phyloP scores from a whole-genome alignment of 2,329 filamentous ascomycete species.

The Rosellinia necatrix region DNA sequence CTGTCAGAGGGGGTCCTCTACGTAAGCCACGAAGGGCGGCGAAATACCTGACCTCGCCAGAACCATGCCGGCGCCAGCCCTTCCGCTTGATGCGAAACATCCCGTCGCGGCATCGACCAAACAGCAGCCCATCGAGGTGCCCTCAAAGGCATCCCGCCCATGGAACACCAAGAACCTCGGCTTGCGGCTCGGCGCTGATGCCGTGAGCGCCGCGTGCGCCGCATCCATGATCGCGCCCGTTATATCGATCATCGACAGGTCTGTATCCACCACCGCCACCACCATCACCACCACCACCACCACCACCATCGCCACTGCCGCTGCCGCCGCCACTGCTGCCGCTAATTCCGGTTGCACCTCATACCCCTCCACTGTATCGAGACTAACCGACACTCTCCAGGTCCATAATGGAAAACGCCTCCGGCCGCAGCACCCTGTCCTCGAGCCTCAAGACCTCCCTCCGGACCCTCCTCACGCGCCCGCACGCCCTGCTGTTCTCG shows the following conservation, averaged over 20 bases:
- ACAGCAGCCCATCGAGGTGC: conserved; percentile 27
- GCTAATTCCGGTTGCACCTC: too few relatives aligned
- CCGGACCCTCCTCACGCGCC: conserved; percentile 59
- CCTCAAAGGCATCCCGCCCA: conserved; percentile 33
- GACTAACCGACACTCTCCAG: conserved; percentile 44
- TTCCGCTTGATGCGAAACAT: conserved; percentile 9
- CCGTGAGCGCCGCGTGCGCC: conserved; percentile 70
- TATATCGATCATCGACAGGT: conserved; percentile 89
- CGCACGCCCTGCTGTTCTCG: conserved; percentile 64
- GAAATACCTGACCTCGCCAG: conserved; percentile 17
- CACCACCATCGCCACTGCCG: too few relatives aligned
- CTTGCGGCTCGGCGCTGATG: conserved; percentile 69
- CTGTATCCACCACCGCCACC: conserved; percentile 27
- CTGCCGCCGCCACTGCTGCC: too few relatives aligned
- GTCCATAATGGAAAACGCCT: conserved; percentile 82
- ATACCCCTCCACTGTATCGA: background rate
- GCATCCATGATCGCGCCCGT: conserved; percentile 79
- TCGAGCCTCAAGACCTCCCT: conserved; percentile 65
- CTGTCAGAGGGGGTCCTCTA: background rate
- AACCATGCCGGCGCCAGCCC: conserved; percentile 10
- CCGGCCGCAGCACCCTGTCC: conserved; percentile 64
- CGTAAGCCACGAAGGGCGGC: conserved; percentile 29
- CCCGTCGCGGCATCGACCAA: conserved; percentile 2
- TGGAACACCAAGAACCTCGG: conserved; percentile 81
- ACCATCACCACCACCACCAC: too few relatives aligned